Base-by-base conservation (phyloP, 2,329 filamentous ascomycete genomes). In the Aspergillus japonicus region DNA sequence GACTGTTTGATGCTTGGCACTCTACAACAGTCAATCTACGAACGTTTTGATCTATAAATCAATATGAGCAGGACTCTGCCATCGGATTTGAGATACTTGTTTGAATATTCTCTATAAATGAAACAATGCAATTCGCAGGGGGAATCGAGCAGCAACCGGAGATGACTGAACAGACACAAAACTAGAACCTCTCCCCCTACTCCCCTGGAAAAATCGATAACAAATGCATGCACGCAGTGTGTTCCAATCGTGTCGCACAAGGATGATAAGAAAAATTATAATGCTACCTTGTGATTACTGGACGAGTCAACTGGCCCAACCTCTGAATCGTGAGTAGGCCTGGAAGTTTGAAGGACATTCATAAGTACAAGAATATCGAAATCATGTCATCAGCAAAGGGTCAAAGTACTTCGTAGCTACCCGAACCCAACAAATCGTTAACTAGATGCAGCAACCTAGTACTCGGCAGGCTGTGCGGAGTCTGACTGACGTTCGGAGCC, bases 401-500 rank as follows among this genome's bases (percentile, higher is more conserved):
- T n/a, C 7, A 44, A 44, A n/a, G n/a, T 19, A 19, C n/a, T 16
- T n/a, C 16, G 39, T 44, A 44, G 42, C 53, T 55, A 10, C 26
- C n/a, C 42, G 42, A 24, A 24, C n/a, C 42, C 42, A 33, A 16
- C 39, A 3, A 44, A 44, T n/a, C 39, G 16, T 16, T 44, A 19
- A n/a, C 14, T 35, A 29, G 26, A 16, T 35, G 42, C 23, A 47
- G 12, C 10, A 39, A 58, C 44, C 31, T 55, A 60, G 35, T 64
- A 54, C 42, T 62, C 55, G 47, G 12, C 33, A 31, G 29, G 56
- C 24, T 61, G 61, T 14, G 44, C 54, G 26, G 58, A 51, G 26
- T 56, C 39, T 8, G 61, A 50, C 39, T 56, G 42, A 23, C 59
- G 59, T n/a, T 70, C 68, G 33, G 57, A 64, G n/a, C 73, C 76